phyloP scores from a whole-genome alignment of 2,329 filamentous ascomycete species.

The Sporothrix euskadiensis region DNA sequence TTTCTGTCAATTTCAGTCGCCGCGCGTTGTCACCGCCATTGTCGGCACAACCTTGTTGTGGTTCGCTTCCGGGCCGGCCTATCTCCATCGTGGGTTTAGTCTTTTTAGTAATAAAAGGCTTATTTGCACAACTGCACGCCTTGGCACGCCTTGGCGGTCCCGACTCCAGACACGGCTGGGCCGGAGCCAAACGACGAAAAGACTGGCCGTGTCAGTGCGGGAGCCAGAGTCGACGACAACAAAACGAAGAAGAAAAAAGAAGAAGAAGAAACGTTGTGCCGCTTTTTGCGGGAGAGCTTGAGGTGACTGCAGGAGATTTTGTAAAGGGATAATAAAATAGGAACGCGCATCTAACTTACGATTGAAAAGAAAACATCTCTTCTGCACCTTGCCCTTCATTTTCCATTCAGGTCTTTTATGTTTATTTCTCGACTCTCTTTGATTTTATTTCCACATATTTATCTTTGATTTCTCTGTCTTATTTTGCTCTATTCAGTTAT shows the following conservation, averaged over 20 bases:
- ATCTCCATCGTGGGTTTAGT: not conserved
- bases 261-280: not conserved
- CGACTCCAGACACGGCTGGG: not conserved
- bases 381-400: not conserved
- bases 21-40: not conserved
- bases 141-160: not conserved
- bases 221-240: not conserved
- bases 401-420: not conserved
- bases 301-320: not conserved
- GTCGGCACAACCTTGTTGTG: slow-evolving; percentile 5
- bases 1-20: not conserved
- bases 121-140: not conserved
- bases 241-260: too few species aligned
- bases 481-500: not conserved
- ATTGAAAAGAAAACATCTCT: not conserved
- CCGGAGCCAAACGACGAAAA: slow-evolving; percentile 15
- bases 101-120: not conserved
- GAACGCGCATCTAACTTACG: not conserved
- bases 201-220: not conserved
- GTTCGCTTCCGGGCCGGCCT: not conserved
- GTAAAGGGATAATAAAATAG: not conserved
- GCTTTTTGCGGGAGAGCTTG: not conserved
- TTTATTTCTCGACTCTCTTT: not conserved
- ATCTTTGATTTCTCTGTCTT: not conserved
- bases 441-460: not conserved